These are phyloP conservation scores for Myxozyma sirexii DNA, from an alignment of 805 yeast species.

Conservation along the genomic window DNA sequence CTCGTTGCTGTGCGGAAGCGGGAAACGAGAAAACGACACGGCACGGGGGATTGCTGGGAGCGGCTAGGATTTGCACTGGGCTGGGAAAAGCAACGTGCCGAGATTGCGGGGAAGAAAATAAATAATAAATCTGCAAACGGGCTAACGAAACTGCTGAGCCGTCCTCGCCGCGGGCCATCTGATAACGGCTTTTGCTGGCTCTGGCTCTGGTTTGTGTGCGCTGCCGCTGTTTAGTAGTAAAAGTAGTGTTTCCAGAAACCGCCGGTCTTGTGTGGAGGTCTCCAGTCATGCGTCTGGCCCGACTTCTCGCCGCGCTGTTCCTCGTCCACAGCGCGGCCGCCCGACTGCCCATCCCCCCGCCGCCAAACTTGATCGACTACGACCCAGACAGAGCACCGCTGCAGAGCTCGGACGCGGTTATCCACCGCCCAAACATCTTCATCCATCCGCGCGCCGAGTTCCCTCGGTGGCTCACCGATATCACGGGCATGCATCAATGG, in stretches of 20 bases:
- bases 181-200: background rate
- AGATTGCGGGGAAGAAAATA: background rate
- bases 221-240: too few species aligned
- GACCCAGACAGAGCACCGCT: background rate
- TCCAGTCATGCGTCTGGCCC: background rate
- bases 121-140: background rate
- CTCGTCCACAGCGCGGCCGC: background rate
- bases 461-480: conserved; percentile 23
- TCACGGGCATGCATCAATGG: conserved; percentile 24
- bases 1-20: too few species aligned
- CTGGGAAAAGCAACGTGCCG: background rate
- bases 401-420: background rate
- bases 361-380: background rate
- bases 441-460: conserved; percentile 17
- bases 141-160: background rate
- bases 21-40: too few species aligned
- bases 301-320: background rate
- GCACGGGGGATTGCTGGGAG: background rate
- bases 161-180: background rate
- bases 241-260: too few species aligned
- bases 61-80: background rate
- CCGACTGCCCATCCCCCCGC: background rate
- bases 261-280: too few species aligned
- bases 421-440: conserved; percentile 3
- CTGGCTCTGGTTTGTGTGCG: too few species aligned